Evolutionary conservation across 805 yeast genomes (phyloP).

Genomic region (Candida anglica): DNA sequence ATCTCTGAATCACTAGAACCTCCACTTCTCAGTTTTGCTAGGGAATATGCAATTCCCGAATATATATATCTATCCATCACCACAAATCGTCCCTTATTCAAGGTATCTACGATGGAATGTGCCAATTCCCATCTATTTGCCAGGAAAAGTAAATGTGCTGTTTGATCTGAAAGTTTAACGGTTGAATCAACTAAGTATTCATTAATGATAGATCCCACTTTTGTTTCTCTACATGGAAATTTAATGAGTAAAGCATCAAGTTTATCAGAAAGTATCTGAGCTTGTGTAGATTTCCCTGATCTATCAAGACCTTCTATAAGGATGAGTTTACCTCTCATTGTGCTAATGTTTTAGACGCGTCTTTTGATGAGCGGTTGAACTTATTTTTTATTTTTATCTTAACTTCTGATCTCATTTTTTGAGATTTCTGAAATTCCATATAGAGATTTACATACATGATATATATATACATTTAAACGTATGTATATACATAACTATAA

Average conservation of each 20-base stretch:
- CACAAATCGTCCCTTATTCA: slow-evolving; percentile 54
- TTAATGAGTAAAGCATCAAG: slow-evolving; percentile 44
- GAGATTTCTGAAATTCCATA: no score
- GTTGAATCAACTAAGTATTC: slow-evolving; percentile 54
- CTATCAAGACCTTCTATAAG: slow-evolving; percentile 92
- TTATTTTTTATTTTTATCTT: no score
- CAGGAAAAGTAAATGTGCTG: slow-evolving; percentile 82
- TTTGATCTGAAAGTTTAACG: slow-evolving; percentile 61
- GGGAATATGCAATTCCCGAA: slow-evolving; percentile 89
- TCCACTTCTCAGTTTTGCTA: slow-evolving; percentile 59
- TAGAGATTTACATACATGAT: no score
- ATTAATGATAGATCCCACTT: slow-evolving; percentile 76
- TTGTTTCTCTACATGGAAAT: slow-evolving; percentile 86
- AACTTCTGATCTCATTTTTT: no score
- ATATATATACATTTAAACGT: no score
- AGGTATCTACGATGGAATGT: slow-evolving; percentile 37
- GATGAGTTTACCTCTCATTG: slow-evolving; percentile 64
- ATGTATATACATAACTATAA: no score
- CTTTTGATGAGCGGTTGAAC: no score
- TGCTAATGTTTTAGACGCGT: slow-evolving; percentile 3
- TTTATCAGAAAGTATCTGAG: slow-evolving; percentile 25
- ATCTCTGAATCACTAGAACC: slow-evolving; percentile 13
- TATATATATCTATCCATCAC: slow-evolving; percentile 85
- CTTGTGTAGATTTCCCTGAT: slow-evolving; percentile 91
- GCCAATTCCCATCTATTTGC: slow-evolving; percentile 93